Conservation (phyloP, 2,329 filamentous ascomycete genomes). For the Ophiognomonia clavigignenti-juglandacearum region DNA sequence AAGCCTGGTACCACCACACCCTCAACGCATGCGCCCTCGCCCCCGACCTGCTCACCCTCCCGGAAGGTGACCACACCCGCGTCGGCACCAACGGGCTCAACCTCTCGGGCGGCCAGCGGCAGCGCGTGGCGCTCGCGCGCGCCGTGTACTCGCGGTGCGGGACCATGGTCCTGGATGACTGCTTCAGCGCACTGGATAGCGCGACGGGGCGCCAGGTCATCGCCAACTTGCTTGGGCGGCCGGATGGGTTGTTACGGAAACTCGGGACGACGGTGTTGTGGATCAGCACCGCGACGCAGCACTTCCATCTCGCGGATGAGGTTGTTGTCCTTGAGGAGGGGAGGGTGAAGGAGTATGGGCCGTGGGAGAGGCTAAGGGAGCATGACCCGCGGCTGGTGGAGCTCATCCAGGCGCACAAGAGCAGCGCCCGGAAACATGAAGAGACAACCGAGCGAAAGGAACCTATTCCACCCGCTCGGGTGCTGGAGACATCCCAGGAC, state of each 20-base stretch:
- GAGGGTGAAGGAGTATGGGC: slow-evolving; percentile 32
- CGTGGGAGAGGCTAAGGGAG: slow-evolving; percentile 30
- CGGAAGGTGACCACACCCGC: slow-evolving; percentile 19
- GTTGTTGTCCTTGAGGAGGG: slow-evolving; percentile 34
- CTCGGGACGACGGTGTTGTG: slow-evolving; percentile 27
- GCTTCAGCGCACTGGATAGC: slow-evolving; percentile 31
- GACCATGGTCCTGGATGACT: slow-evolving; percentile 30
- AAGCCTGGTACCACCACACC: slow-evolving; percentile 28
- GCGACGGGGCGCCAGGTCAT: slow-evolving; percentile 27
- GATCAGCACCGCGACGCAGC: slow-evolving; percentile 28
- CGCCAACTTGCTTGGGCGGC: slow-evolving; percentile 25
- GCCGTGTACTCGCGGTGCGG: slow-evolving; percentile 27
- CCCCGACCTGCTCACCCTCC: slow-evolving; percentile 21
- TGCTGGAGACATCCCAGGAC: slow-evolving; percentile 20
- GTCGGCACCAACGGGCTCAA: slow-evolving; percentile 22
- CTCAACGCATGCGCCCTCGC: slow-evolving; percentile 21
- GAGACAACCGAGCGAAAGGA: background rate
- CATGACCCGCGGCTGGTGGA: slow-evolving; percentile 28
- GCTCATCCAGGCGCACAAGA: slow-evolving; percentile 21
- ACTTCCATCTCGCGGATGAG: slow-evolving; percentile 35
- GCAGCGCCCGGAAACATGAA: no score
- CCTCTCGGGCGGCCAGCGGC: slow-evolving; percentile 21
- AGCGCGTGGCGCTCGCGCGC: slow-evolving; percentile 29
- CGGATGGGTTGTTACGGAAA: slow-evolving; percentile 24
- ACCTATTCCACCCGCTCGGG: background rate